Conservation (phyloP, 2,329 filamentous ascomycete genomes). For the Apiospora koreana region DNA sequence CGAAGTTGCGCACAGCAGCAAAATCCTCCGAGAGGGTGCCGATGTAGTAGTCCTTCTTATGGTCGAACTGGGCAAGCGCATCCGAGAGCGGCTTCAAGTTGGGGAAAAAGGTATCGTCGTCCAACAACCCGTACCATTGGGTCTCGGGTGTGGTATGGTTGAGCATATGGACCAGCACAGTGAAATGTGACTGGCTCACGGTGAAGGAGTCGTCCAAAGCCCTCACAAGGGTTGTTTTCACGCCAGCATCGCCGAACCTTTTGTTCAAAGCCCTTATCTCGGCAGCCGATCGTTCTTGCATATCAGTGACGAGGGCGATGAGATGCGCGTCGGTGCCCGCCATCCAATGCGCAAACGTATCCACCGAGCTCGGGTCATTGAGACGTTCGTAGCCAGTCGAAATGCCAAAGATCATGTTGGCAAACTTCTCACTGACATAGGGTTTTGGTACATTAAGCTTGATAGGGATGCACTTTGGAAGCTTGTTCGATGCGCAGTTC, state of each 20-base stretch:
- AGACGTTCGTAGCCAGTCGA: constrained; percentile 66
- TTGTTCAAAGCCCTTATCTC: constrained; percentile 36
- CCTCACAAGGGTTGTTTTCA: constrained; percentile 36
- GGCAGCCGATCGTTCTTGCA: constrained; percentile 28
- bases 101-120: constrained; percentile 66
- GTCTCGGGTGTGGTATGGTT: constrained; percentile 44
- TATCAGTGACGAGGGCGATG: constrained; percentile 52
- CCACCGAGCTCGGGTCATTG: constrained; percentile 80
- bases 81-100: constrained; percentile 51
- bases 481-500: constrained; percentile 27
- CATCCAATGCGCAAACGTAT: constrained; percentile 62
- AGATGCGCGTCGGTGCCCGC: constrained; percentile 51
- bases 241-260: constrained; percentile 32
- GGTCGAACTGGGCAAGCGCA: constrained; percentile 49
- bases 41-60: constrained; percentile 51
- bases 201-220: constrained; percentile 36
- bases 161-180: constrained; percentile 52
- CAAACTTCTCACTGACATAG: constrained; percentile 44
- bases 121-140: constrained; percentile 57
- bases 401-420: constrained; percentile 58
- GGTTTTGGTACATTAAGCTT: constrained; percentile 47
- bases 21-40: constrained; percentile 60
- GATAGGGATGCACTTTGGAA: constrained; percentile 43
- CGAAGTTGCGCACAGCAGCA: constrained; percentile 51
- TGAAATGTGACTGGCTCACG: constrained; percentile 59